A percentile compares a stretch with the other conserved stretches of the same genome.
These are phyloP conservation scores for Alternaria atra DNA, from an alignment of 2,329 filamentous ascomycete genomes.

Conservation along the genomic window DNA sequence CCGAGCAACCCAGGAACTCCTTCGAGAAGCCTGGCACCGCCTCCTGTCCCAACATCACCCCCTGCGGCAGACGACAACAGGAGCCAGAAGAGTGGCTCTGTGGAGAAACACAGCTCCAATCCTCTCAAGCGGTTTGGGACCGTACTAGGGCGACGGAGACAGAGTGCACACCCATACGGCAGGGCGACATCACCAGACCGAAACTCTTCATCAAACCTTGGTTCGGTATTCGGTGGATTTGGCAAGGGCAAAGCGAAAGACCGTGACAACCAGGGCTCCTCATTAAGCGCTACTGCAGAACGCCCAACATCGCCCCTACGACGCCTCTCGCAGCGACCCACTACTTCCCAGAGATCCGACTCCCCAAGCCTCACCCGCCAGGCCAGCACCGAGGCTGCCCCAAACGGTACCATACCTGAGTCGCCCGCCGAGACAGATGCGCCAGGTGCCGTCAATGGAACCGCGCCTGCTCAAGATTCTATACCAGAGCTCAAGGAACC, in stretches of 20 bases:
- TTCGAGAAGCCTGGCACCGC: slow-evolving; percentile 48
- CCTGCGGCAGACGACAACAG: slow-evolving; percentile 61
- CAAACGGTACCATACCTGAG: slow-evolving; percentile 46
- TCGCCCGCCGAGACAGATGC: slow-evolving; percentile 26
- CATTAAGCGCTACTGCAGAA: slow-evolving; percentile 45
- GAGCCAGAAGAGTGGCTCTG: slow-evolving; percentile 63
- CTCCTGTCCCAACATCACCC: slow-evolving; percentile 41
- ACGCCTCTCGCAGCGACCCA: slow-evolving; percentile 38
- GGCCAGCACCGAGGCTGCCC: slow-evolving; percentile 34
- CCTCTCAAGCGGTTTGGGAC: slow-evolving; percentile 54
- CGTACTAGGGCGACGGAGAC: slow-evolving; percentile 49
- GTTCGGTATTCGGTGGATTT: slow-evolving; percentile 68
- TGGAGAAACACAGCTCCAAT: slow-evolving; percentile 50
- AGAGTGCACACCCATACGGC: slow-evolving; percentile 53
- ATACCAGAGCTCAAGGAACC: slow-evolving; percentile 51
- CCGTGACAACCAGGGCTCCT: slow-evolving; percentile 55
- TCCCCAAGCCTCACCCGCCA: slow-evolving; percentile 45
- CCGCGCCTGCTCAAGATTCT: slow-evolving; percentile 35
- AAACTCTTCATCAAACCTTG: slow-evolving; percentile 64
- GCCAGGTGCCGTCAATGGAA: slow-evolving; percentile 42
- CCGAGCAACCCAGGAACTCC: slow-evolving; percentile 44
- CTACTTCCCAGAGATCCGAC: slow-evolving; percentile 42
- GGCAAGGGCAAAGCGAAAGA: slow-evolving; percentile 72
- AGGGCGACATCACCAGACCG: slow-evolving; percentile 56
- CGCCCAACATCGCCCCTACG: slow-evolving; percentile 47